Percentiles rank a stretch among this genome's conserved stretches.
phyloP scores from a whole-genome alignment of 106 monocot genomes.

The Dioscorea zingiberensis region DNA sequence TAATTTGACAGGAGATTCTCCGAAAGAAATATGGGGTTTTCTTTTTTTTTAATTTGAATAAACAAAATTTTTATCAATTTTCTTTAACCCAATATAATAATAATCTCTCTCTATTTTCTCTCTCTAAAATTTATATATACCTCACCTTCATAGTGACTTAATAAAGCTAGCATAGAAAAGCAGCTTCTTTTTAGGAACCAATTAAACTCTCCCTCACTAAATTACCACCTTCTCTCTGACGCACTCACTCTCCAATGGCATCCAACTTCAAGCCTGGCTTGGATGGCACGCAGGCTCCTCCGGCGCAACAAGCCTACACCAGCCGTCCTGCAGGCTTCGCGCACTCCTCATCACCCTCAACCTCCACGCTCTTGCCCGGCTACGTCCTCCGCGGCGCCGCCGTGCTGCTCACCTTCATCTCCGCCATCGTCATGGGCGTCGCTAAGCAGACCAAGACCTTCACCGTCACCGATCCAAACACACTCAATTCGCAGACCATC shows the following conservation, averaged over 20 bases:
- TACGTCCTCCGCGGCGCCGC: conserved; percentile 4
- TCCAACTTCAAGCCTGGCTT: not conserved
- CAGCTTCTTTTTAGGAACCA: no score
- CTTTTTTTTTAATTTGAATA: no score
- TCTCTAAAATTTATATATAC: no score
- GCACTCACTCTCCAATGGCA: conserved; percentile 1
- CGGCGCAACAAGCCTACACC: not conserved
- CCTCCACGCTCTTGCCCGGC: not conserved
- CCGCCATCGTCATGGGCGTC: conserved; percentile 13
- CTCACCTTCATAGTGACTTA: no score
- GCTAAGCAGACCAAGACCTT: conserved; percentile 17
- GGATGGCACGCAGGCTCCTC: not conserved
- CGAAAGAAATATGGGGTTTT: no score
- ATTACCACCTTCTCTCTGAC: not conserved
- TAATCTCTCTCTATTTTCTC: no score
- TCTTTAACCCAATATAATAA: no score
- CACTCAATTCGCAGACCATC: not conserved
- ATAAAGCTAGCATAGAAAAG: no score
- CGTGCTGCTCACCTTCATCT: not conserved
- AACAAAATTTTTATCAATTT: no score
- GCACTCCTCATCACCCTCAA: not conserved
- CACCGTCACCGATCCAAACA: not conserved
- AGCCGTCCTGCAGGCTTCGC: no score
- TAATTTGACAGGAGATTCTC: no score
- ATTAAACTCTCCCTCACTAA: no score